Evolutionary conservation across 768 basidiomycete species (phyloP).

Genomic region (Tricholoma flavovirens): DNA sequence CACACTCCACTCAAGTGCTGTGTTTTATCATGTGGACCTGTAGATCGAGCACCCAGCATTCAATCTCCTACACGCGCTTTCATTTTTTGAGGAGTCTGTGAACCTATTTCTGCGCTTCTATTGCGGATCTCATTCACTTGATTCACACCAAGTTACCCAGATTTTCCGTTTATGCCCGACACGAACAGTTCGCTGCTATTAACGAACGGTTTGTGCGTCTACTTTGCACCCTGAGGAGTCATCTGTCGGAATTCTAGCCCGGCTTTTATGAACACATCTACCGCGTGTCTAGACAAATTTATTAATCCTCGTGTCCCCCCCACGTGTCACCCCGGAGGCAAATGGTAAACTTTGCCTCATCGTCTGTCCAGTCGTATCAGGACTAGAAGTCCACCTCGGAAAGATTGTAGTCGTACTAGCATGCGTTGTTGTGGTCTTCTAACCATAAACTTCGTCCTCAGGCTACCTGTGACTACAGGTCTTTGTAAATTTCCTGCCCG

Average conservation of each 20-base stretch:
- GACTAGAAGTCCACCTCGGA: background rate
- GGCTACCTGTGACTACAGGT: background rate
- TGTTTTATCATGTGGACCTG: background rate
- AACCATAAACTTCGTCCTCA: background rate
- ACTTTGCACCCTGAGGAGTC: background rate
- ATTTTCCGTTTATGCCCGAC: background rate
- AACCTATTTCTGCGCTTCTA: background rate
- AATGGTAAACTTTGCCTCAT: background rate
- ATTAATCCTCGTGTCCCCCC: no score
- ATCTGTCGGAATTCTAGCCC: background rate
- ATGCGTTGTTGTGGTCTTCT: background rate
- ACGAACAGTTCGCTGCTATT: background rate
- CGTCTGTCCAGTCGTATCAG: background rate
- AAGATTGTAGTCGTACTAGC: background rate
- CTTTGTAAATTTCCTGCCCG: background rate
- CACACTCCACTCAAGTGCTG: background rate
- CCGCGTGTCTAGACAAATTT: background rate
- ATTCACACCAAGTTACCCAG: background rate
- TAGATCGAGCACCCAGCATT: background rate
- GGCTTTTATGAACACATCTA: background rate
- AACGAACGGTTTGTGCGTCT: background rate
- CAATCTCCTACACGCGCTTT: background rate
- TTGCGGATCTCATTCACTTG: background rate
- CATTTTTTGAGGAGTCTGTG: background rate
- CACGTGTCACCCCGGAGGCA: background rate